Base-by-base conservation (phyloP, 2,329 filamentous ascomycete genomes). In the Botrytis galanthina region DNA sequence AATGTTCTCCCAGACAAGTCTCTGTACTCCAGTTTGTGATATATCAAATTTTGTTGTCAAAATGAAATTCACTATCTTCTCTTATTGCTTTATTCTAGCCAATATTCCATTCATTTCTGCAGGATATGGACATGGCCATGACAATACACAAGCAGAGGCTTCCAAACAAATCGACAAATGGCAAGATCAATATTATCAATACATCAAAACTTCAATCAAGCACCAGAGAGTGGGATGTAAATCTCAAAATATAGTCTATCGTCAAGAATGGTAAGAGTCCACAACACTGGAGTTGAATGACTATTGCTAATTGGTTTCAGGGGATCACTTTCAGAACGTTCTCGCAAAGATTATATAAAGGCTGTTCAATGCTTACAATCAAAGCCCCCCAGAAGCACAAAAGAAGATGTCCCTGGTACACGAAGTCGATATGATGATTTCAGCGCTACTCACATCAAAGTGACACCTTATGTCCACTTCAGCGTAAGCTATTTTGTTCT, bases 361-460 rank as follows among this genome's bases (percentile, higher is more conserved):
- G 82, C 83, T 18, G 80, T 84, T 73, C 79, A 83, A 44, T 84
- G 83, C 74, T 71, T 84, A 37, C 78, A 79, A 74, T 76, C 77
- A 22, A 79, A 78, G 42, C 80, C 80, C 4, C 79, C 82, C 22
- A 79, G 76, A 46, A 80, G 81, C 12, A 80, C 81, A 44, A 76
- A 78, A 39, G 78, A 76, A 80, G 78, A 76, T 16, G 76, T 78
- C 20, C 78, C 78, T 48, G 77, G 77, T 51, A 77, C 77, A 44
- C 18, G 16, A 18, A 62, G 32, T 66, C 75, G 75, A 73, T 84
- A 81, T 73, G 83, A 84, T 75, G 83, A 84, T 75, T 79, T 78
- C 68, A 81, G 82, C 4, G 82, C 79, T 29, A 78, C 78, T 22
- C 83, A 84, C 68, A 81, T 83, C 61, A 80, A 81, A 72, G 76